A percentile compares a stretch with the other conserved stretches of the same genome.
Conservation (phyloP, 2,329 filamentous ascomycete species). For the Conoideocrella luteorostrata region DNA sequence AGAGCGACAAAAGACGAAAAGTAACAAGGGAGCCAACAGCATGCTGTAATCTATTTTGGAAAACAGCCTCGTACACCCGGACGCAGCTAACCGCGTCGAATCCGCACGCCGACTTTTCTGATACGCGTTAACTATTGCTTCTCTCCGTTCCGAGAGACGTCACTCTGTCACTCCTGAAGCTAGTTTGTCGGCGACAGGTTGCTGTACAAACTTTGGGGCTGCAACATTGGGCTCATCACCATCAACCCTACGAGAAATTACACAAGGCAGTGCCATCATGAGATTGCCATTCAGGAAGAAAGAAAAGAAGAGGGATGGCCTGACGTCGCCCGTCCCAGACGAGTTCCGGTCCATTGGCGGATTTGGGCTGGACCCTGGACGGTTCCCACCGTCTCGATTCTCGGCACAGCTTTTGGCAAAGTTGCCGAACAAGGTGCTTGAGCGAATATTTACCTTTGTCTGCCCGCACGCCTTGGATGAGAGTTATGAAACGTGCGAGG, state of each 20-base stretch:
- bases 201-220: too few species aligned
- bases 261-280: slow-evolving; percentile 21
- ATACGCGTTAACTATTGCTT: neutral
- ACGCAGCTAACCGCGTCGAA: slow-evolving; percentile 1
- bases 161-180: too few species aligned
- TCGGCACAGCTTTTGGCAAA: slow-evolving; percentile 40
- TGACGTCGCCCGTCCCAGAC: slow-evolving; percentile 17
- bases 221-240: too few species aligned
- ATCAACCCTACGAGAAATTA: neutral
- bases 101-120: neutral
- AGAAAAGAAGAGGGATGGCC: slow-evolving; percentile 28
- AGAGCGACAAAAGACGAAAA: neutral
- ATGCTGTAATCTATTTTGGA: neutral
- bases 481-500: slow-evolving; percentile 76
- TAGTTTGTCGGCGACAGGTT: neutral
- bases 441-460: slow-evolving; percentile 71
- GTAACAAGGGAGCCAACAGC: neutral
- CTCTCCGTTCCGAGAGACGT: neutral
- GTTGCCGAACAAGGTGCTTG: slow-evolving; percentile 64
- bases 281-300: slow-evolving; percentile 31
- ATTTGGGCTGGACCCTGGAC: slow-evolving; percentile 17
- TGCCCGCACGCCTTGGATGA: slow-evolving; percentile 77
- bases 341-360: slow-evolving; percentile 21
- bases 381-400: slow-evolving; percentile 30
- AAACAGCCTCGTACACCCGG: neutral